A percentile compares a stretch with the other conserved stretches of the same genome.
Evolutionary conservation across 371 early-diverging fungal species (phyloP).

Genomic region (Mortierella sp.): DNA sequence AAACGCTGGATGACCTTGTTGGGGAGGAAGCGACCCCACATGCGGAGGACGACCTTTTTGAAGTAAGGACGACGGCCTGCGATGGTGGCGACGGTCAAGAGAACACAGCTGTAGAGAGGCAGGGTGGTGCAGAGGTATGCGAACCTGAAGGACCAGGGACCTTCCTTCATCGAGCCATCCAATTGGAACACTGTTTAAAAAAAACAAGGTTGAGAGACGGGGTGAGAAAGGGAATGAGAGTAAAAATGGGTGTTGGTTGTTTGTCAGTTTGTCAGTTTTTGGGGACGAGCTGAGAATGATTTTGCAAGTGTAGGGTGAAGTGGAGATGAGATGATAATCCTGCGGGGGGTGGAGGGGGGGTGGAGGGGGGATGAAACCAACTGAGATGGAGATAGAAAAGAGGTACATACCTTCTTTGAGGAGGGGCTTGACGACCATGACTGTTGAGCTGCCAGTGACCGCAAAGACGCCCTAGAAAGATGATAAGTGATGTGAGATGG

Average conservation of each 20-base stretch:
- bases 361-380: not conserved
- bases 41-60: conserved; percentile 60
- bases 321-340: not conserved
- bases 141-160: conserved; percentile 66
- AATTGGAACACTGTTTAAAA: conserved; percentile 27
- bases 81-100: conserved; percentile 61
- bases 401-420: conserved; percentile 50
- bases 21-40: conserved; percentile 68
- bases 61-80: conserved; percentile 64
- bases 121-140: conserved; percentile 62
- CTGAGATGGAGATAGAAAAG: not conserved
- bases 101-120: conserved; percentile 62
- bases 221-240: too few species aligned
- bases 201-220: too few species aligned
- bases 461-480: conserved; percentile 60
- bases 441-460: conserved; percentile 67
- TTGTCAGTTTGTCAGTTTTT: not conserved
- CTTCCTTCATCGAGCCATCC: conserved; percentile 61
- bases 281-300: too few species aligned
- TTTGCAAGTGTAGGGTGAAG: not conserved
- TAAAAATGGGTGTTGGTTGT: not conserved
- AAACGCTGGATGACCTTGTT: conserved; percentile 50
- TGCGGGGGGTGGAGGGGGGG: too few species aligned
- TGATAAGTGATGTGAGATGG: not conserved
- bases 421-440: conserved; percentile 61